Evolutionary conservation across 164 flowering plant genomes (phyloP), one percentile per base, ranked within the genome.

Genomic region (Sextonia rubra): DNA sequence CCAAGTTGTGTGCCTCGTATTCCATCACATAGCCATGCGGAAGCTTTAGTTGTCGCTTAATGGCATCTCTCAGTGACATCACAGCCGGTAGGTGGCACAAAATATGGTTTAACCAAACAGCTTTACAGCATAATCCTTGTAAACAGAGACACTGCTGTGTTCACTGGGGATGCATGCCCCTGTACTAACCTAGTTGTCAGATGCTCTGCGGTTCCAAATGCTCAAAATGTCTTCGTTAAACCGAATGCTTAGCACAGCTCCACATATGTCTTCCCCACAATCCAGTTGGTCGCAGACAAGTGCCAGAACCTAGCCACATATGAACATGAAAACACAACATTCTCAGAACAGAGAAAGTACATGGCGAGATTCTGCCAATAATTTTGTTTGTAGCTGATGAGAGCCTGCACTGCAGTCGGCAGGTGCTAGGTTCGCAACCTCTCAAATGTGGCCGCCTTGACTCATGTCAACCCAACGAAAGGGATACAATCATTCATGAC

Each of bases 1-100:
- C 49, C 97, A 95, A 68, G 98, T 91, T 92, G 64, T 95, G 99
- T 24, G 98, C 85, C 87, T 93, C 93, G 89, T 95, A 95, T 72
- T 95, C 99, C 99, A 93, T 93, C 24, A 93, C 83, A 74, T 93
- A 95, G 81, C 92, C 75, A 68, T 83, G 90, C 25, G 99, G 99
- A 78, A 95, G 96, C 81, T 93, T 93, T 77, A 95, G 78, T 76
- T 89, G 94, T 58, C 92, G 81, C 73, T 93, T 95, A 71, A 95
- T 95, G 47, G 96, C 74, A 79, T 95, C 99, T 80, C 97, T 84
- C 37, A 95, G 74, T 58, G 85, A 86, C 97, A 91, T 93, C 72
- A 95, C 96, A 77, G 92, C 94, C 98, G 91, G 83, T 3, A 37
- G 24, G 37, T 8, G 32, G 18, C 48, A 37, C 24, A 24, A 24